Conservation (phyloP, 441 rosid species). For the Hura crepitans region DNA sequence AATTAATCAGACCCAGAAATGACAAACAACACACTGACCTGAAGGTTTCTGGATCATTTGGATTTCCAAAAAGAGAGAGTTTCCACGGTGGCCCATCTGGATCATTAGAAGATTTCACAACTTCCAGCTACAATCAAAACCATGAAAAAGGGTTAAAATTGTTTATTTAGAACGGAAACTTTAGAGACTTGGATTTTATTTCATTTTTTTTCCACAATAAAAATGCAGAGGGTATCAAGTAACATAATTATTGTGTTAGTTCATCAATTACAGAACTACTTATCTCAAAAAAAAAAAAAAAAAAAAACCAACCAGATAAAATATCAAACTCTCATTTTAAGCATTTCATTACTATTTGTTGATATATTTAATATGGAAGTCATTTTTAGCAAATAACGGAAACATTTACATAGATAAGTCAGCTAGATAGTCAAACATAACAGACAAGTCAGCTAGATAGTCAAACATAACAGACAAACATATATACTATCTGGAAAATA, state of each 20-base stretch:
- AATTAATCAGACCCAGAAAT: constrained; percentile 1
- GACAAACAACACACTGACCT: constrained; percentile 47
- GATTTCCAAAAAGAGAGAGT: constrained; percentile 92
- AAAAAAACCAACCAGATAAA: not conserved
- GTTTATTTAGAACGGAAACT: constrained; percentile 9
- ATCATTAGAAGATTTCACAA: constrained; percentile 80
- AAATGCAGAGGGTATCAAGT: not conserved
- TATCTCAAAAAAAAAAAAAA: too few relatives aligned
- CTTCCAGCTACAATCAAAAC: constrained; percentile 60
- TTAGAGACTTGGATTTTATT: not conserved
- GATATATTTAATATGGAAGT: not conserved
- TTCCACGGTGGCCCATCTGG: constrained; percentile 87
- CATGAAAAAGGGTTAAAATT: constrained; percentile 11
- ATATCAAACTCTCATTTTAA: not conserved
- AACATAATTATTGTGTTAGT: not conserved
- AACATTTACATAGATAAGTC: not conserved
- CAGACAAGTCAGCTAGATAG: not conserved
- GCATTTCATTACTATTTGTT: not conserved
- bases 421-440: not conserved
- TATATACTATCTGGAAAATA: not conserved
- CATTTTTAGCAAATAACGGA: not conserved
- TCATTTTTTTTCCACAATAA: not conserved
- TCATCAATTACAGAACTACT: not conserved
- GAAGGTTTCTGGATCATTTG: constrained; percentile 88
- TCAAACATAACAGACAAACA: not conserved